Evolutionary conservation across 257 asterid species (phyloP).

Genomic region (Marsdenia floribunda): DNA sequence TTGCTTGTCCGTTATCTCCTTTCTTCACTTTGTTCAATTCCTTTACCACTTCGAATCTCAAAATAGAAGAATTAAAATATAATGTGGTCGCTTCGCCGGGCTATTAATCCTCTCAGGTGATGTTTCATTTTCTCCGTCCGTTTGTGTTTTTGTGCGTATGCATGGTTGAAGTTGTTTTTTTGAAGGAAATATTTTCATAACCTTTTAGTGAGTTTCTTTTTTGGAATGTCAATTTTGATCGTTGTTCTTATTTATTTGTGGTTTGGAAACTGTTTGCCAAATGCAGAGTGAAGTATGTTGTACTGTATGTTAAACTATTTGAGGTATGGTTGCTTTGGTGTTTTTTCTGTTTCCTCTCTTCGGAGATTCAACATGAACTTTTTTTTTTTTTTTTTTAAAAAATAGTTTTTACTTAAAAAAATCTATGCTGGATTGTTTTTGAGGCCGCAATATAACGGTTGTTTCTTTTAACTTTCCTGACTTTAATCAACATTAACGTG

Average conservation of each 20-base stretch:
- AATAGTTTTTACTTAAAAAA: neutral
- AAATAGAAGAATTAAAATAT: neutral
- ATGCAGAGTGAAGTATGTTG: neutral
- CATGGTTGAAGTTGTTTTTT: neutral
- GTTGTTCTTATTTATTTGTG: neutral
- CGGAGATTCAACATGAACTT: neutral
- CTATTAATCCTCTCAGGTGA: conserved; percentile 55
- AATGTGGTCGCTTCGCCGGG: conserved; percentile 75
- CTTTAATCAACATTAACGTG: neutral
- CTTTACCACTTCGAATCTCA: neutral
- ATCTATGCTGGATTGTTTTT: neutral
- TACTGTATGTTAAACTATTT: neutral
- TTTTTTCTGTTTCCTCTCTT: neutral
- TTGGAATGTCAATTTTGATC: neutral
- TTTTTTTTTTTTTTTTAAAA: neutral
- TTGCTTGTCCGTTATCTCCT: neutral
- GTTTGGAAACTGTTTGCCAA: neutral
- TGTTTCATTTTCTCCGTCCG: conserved; percentile 1
- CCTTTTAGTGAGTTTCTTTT: neutral
- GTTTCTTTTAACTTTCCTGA: conserved; percentile 4
- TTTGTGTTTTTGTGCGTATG: neutral
- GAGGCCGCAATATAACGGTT: neutral
- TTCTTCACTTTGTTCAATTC: conserved; percentile 1
- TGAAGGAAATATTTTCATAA: neutral
- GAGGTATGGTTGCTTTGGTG: neutral